phyloP scores from a whole-genome alignment of 1,284 basidiomycete genomes.

The Cryptococcus hybrid region DNA sequence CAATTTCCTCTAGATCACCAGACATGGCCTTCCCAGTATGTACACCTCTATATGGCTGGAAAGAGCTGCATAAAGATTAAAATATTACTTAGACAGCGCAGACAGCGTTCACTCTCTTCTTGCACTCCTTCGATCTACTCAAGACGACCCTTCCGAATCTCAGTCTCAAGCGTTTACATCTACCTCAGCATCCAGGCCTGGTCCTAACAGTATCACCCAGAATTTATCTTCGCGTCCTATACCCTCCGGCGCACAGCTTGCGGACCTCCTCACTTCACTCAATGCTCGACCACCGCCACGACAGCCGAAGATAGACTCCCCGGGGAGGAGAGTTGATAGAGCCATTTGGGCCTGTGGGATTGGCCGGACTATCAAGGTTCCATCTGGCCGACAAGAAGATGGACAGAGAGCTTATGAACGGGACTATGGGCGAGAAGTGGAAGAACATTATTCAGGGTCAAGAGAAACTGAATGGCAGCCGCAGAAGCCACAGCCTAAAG shows the following conservation, averaged over 20 bases:
- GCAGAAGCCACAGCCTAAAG: slow-evolving; percentile 1
- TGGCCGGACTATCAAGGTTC: slow-evolving; percentile 8
- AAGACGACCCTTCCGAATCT: slow-evolving; percentile 17
- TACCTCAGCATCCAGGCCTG: background rate
- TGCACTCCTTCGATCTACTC: slow-evolving; percentile 35
- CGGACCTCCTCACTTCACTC: slow-evolving; percentile 31
- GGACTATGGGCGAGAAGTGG: background rate
- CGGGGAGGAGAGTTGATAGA: slow-evolving; percentile 38
- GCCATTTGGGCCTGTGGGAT: slow-evolving; percentile 38
- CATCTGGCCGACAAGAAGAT: background rate
- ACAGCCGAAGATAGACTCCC: slow-evolving; percentile 54
- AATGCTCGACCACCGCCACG: slow-evolving; percentile 52
- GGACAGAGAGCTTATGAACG: background rate
- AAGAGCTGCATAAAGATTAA: too few relatives aligned
- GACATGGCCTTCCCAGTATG: slow-evolving; percentile 31
- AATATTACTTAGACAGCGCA: slow-evolving; percentile 2
- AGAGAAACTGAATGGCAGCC: background rate
- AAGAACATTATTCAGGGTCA: background rate
- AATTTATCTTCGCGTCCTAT: slow-evolving; percentile 3
- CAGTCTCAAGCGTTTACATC: background rate
- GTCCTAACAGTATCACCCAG: too few relatives aligned
- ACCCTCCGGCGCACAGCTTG: slow-evolving; percentile 27
- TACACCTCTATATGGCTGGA: slow-evolving; percentile 14
- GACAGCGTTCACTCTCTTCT: slow-evolving; percentile 35
- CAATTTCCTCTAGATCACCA: background rate